Percentiles rank a stretch among this genome's conserved stretches.
phyloP scores from a whole-genome alignment of 768 basidiomycete species.

The Psilocybe tampanensis region DNA sequence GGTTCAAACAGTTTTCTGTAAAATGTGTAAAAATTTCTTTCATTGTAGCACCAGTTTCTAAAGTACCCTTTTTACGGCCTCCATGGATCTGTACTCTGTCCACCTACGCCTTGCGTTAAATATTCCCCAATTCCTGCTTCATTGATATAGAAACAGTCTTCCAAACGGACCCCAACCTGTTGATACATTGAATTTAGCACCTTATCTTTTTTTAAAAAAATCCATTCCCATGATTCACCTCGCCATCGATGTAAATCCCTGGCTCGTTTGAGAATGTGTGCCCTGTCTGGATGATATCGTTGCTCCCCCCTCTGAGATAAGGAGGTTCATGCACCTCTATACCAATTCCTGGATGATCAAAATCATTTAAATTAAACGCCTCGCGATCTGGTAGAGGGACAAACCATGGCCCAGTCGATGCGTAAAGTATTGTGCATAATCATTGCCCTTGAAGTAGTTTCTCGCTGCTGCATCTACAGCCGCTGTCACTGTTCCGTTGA shows the following conservation, averaged over 20 bases:
- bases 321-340: conserved; percentile 83
- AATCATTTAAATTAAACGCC: not conserved
- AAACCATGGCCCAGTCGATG: conserved; percentile 81
- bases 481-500: conserved; percentile 49
- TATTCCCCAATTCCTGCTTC: conserved; percentile 53
- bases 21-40: conserved; percentile 5
- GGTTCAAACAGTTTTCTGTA: conserved; percentile 11
- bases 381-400: conserved; percentile 17
- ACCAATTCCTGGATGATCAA: conserved; percentile 63
- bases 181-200: conserved; percentile 3
- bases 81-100: conserved; percentile 50
- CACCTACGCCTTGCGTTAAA: conserved; percentile 69
- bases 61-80: conserved; percentile 29
- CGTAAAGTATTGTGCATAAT: conserved; percentile 67
- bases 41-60: conserved; percentile 11
- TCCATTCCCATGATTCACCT: conserved; percentile 32
- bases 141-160: conserved; percentile 80
- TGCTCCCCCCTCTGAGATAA: conserved; percentile 73
- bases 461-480: conserved; percentile 69
- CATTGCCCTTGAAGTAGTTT: conserved; percentile 38
- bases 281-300: conserved; percentile 57
- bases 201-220: not conserved
- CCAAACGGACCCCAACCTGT: conserved; percentile 77
- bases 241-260: conserved; percentile 70
- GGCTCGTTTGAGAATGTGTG: conserved; percentile 87